phyloP scores from a whole-genome alignment of 1,284 basidiomycete species.

The Ceratobasidium sp. region DNA sequence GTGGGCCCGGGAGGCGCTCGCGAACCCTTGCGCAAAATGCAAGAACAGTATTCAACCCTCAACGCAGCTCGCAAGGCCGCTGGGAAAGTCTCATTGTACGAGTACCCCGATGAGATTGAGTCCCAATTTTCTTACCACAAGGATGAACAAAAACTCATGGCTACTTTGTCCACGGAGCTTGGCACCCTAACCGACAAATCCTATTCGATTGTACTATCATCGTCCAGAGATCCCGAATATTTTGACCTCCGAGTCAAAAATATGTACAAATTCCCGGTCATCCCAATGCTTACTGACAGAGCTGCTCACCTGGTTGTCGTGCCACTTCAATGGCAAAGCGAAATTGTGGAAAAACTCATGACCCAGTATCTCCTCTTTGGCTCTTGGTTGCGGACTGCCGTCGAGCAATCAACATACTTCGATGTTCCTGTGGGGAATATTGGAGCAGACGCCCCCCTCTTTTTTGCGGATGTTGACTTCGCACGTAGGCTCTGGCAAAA shows the following conservation, averaged over 20 bases:
- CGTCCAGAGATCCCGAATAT: conserved; percentile 81
- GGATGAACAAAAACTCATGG: conserved; percentile 79
- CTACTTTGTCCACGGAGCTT: conserved; percentile 88
- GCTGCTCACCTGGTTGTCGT: conserved; percentile 70
- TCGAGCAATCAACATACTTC: conserved; percentile 86
- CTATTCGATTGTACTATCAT: conserved; percentile 81
- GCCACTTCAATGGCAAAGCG: conserved; percentile 76
- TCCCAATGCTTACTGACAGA: conserved; percentile 81
- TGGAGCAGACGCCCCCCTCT: conserved; percentile 85
- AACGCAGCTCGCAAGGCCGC: conserved; percentile 51
- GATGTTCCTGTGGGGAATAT: conserved; percentile 92
- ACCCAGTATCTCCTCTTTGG: conserved; percentile 81
- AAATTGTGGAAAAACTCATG: conserved; percentile 79
- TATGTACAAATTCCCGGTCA: conserved; percentile 82
- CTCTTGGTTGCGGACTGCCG: conserved; percentile 78
- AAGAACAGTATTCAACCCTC: conserved; percentile 72
- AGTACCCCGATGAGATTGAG: conserved; percentile 73
- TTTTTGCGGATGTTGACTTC: conserved; percentile 89
- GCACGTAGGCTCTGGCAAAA: conserved; percentile 83
- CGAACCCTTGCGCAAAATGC: conserved; percentile 78
- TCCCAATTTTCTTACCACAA: conserved; percentile 80
- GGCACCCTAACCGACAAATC: conserved; percentile 68
- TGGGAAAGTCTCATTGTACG: conserved; percentile 54
- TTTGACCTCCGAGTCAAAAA: conserved; percentile 79
- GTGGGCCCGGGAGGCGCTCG: conserved; percentile 87